Conservation (phyloP, 306 rosid genomes). For the Spatholobus suberectus region DNA sequence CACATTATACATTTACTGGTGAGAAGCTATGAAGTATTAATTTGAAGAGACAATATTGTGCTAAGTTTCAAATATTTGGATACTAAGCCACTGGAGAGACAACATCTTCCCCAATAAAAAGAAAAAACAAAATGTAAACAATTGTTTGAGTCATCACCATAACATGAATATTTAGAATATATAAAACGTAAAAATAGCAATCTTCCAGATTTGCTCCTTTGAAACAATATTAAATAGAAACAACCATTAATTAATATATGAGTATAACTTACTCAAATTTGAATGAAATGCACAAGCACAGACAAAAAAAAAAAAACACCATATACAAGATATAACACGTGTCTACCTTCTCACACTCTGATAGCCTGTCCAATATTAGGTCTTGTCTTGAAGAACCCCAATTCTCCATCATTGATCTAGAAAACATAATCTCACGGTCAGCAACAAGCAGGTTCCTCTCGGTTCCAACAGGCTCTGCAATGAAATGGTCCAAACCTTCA, state of each 20-base stretch:
- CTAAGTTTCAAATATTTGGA: not conserved
- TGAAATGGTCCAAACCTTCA: conserved; percentile 56
- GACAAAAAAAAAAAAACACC: not conserved
- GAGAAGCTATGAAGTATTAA: not conserved
- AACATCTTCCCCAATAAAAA: not conserved
- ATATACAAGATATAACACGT: conserved; percentile 13
- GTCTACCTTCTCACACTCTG: conserved; percentile 76
- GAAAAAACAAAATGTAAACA: not conserved
- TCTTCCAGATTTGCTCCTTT: not conserved
- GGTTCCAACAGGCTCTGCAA: conserved; percentile 49
- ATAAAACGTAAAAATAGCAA: not conserved
- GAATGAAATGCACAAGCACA: conserved; percentile 27
- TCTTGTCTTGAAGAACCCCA: conserved; percentile 55
- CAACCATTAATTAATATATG: not conserved
- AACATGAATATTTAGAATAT: not conserved
- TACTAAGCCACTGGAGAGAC: not conserved
- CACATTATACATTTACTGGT: not conserved
- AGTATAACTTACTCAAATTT: conserved; percentile 11
- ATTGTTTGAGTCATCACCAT: not conserved
- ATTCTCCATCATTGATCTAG: conserved; percentile 69
- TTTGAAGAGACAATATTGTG: not conserved
- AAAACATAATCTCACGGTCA: conserved; percentile 45
- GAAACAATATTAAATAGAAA: not conserved
- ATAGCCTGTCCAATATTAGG: conserved; percentile 64
- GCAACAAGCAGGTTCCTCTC: conserved; percentile 48